These are phyloP conservation scores for Termitomyces sp. DNA, from an alignment of 1,284 basidiomycete species.

Conservation along the genomic window DNA sequence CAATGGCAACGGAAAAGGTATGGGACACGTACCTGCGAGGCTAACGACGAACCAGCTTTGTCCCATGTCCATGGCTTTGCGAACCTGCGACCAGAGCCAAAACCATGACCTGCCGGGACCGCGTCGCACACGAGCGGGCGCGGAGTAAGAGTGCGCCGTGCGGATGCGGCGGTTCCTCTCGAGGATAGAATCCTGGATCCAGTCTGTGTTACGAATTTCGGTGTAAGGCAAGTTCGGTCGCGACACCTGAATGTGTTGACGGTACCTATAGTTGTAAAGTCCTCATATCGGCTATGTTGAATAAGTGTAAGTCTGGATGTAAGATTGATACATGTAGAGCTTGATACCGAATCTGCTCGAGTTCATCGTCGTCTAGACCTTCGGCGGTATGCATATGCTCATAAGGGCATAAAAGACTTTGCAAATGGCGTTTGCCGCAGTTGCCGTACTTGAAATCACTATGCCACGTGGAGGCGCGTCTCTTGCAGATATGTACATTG, in stretches of 20 bases:
- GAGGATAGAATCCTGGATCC: constrained; percentile 91
- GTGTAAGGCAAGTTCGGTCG: not conserved
- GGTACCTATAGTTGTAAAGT: constrained; percentile 68
- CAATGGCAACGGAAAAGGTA: not conserved
- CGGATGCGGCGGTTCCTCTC: constrained; percentile 76
- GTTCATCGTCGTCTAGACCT: constrained; percentile 39
- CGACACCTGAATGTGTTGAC: not conserved
- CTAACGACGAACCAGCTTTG: constrained; percentile 79
- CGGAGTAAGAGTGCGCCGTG: constrained; percentile 40
- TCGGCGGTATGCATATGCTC: constrained; percentile 30
- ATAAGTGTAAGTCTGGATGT: constrained; percentile 3
- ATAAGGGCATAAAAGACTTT: constrained; percentile 9
- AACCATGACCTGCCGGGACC: constrained; percentile 35
- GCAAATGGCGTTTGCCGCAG: not conserved
- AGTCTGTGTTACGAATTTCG: constrained; percentile 45
- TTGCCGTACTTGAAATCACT: not conserved
- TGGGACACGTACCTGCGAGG: constrained; percentile 69
- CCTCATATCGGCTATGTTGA: constrained; percentile 63
- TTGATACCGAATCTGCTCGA: constrained; percentile 39
- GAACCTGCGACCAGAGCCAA: constrained; percentile 63
- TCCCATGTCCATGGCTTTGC: constrained; percentile 55
- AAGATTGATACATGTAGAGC: not conserved
- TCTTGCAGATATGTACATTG: not conserved
- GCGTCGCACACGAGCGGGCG: constrained; percentile 42
- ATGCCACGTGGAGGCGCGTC: constrained; percentile 10